Evolutionary conservation across 495 filamentous ascomycete genomes (phyloP), one percentile per base, ranked within the genome.

Genomic region (Penicillium nucicola): DNA sequence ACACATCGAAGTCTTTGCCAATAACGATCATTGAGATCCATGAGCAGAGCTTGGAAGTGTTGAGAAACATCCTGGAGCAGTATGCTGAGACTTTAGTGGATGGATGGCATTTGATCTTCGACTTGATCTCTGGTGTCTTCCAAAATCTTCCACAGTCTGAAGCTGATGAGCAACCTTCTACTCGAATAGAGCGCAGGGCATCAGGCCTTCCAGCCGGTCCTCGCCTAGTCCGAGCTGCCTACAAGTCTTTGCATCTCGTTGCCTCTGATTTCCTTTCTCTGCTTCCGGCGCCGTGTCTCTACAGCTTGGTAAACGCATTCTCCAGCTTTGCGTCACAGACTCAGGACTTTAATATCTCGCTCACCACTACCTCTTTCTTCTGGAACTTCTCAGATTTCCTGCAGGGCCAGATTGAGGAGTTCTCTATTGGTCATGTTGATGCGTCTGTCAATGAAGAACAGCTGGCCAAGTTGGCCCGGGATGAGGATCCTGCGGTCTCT

Each of bases 381-480:
- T 96, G 90, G 87, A 90, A 90, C 53, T 80, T 95, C 11, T 96
- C 93, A 2, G 92, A 96, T 64, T 95, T 89, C 53, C 77, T 97
- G 28, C 77, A 76, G 41, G 67, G 61, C 34, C 69, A 72, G 20
- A 80, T 72, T 36, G 70, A 72, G 14, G 50, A 55, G 10, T 76
- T 77, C 42, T 68, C 66, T 0, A 62, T 84, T 32, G 72, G 53
- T 10, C 52, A 71, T 40, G 61, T 75, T 17, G 64, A 67, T 41
- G 50, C 66, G 33, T 61, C 69, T 1, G 62, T 75, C n/a, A 71
- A 66, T 30, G 74, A 77, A 48, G 62, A 68, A 5, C 57, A 68
- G 30, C 56, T 81, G 5, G 58, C 61, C 8, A 48, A 23, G 2
- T 56, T 77, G 32, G 65, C 71, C 13, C 58, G 65, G 14, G 56